Conservation (phyloP, 106 monocot species). For the Dactylorhiza incarnata region DNA sequence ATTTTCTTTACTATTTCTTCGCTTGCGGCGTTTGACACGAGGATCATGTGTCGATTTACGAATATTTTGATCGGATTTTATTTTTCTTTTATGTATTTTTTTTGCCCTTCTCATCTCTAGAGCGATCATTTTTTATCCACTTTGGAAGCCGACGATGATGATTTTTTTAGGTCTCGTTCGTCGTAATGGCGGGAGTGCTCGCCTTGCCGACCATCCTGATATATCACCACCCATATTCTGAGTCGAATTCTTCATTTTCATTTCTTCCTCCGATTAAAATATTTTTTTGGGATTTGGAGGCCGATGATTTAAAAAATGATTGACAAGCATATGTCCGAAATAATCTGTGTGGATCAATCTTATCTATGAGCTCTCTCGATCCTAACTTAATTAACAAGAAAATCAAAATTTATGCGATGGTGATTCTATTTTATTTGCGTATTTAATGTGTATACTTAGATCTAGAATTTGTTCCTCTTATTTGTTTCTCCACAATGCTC, state of each 20-base stretch:
- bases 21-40: too few species aligned
- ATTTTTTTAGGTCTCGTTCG: constrained; percentile 73
- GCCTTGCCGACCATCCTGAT: constrained; percentile 83
- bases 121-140: neutral
- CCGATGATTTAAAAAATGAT: neutral
- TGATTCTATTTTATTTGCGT: too few species aligned
- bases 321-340: constrained; percentile 15
- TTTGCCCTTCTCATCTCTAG: neutral
- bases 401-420: too few species aligned
- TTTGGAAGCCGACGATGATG: constrained; percentile 19
- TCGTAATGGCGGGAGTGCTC: constrained; percentile 48
- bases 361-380: too few species aligned
- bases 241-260: constrained; percentile 8
- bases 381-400: too few species aligned
- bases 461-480: too few species aligned
- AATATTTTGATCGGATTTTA: neutral
- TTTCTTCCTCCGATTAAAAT: too few species aligned
- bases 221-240: constrained; percentile 90
- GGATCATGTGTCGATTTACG: neutral
- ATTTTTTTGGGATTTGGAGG: too few species aligned
- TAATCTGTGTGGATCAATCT: neutral
- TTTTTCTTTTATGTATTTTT: neutral
- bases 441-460: too few species aligned
- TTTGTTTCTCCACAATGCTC: too few species aligned
- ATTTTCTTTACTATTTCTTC: too few species aligned